Evolutionary conservation across 2,329 filamentous ascomycete genomes (phyloP).

Genomic region (Chaetomium strumarium): DNA sequence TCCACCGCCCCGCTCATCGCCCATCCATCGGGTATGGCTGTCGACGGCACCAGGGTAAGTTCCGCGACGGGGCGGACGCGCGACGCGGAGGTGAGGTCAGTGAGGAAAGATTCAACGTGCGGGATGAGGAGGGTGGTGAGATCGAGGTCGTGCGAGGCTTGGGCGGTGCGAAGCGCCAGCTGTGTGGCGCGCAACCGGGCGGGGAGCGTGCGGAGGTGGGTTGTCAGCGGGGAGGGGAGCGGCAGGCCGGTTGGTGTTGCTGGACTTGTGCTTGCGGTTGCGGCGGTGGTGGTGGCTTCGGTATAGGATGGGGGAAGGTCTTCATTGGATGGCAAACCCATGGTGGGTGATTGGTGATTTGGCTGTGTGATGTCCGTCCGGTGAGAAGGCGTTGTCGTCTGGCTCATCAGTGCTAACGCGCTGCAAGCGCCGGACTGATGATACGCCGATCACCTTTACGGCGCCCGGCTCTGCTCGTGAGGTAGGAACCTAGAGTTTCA

Average conservation of each 20-base stretch:
- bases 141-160: constrained; percentile 32
- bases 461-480: too few species aligned
- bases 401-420: too few species aligned
- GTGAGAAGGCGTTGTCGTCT: too few species aligned
- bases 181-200: constrained; percentile 17
- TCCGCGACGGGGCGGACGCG: constrained; percentile 34
- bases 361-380: too few species aligned
- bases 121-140: constrained; percentile 37
- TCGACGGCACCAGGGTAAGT: constrained; percentile 41
- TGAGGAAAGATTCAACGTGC: constrained; percentile 38
- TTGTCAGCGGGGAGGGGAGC: constrained; percentile 21
- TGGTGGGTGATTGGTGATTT: too few species aligned
- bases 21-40: constrained; percentile 35
- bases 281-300: constrained; percentile 16
- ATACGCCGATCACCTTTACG: too few species aligned
- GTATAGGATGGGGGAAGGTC: constrained; percentile 23
- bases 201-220: constrained; percentile 28
- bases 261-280: neutral
- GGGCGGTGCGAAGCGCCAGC: constrained; percentile 14
- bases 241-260: constrained; percentile 5
- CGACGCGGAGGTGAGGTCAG: constrained; percentile 32
- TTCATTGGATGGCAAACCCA: constrained; percentile 13
- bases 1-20: constrained; percentile 31
- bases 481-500: too few species aligned
- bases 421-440: too few species aligned